These are phyloP conservation scores for Ophiostoma perfectum DNA, from an alignment of 2,329 filamentous ascomycete genomes.

Conservation along the genomic window DNA sequence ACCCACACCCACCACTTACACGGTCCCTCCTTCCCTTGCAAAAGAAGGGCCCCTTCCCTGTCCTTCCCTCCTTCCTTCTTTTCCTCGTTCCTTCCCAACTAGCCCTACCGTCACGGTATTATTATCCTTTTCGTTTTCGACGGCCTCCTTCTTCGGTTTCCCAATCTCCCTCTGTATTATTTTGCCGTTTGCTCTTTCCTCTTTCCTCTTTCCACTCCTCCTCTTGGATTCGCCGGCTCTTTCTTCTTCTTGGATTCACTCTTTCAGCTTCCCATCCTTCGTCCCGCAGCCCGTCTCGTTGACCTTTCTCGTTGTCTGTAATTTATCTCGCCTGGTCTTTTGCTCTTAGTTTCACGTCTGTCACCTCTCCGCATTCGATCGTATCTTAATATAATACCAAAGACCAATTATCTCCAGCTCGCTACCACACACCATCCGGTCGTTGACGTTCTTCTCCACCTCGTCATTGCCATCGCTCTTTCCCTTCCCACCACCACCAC, in stretches of 20 bases:
- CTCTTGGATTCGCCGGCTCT: not conserved
- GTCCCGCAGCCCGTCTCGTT: not conserved
- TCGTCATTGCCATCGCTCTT: slow-evolving; percentile 9
- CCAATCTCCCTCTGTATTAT: not conserved
- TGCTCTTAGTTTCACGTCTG: not conserved
- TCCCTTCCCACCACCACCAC: not conserved
- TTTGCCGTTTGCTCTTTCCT: not conserved
- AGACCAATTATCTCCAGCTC: not conserved
- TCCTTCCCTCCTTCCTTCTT: slow-evolving; percentile 13
- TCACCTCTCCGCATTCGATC: slow-evolving; percentile 3
- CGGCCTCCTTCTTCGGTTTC: not conserved
- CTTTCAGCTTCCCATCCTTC: not conserved
- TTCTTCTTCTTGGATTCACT: not conserved
- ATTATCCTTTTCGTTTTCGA: not conserved
- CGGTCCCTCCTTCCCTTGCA: slow-evolving; percentile 13
- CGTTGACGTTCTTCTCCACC: slow-evolving; percentile 8
- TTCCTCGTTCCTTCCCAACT: slow-evolving; percentile 8
- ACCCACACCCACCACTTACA: slow-evolving; percentile 22
- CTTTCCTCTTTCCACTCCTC: not conserved
- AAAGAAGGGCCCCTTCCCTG: slow-evolving; percentile 9
- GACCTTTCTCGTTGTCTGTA: not conserved
- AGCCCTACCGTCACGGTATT: slow-evolving; percentile 7
- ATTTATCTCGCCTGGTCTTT: not conserved
- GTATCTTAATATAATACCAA: not conserved
- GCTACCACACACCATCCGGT: slow-evolving; percentile 1